Base-by-base conservation (phyloP, 352 stramenopile genomes). In the Bremia lactucae region DNA sequence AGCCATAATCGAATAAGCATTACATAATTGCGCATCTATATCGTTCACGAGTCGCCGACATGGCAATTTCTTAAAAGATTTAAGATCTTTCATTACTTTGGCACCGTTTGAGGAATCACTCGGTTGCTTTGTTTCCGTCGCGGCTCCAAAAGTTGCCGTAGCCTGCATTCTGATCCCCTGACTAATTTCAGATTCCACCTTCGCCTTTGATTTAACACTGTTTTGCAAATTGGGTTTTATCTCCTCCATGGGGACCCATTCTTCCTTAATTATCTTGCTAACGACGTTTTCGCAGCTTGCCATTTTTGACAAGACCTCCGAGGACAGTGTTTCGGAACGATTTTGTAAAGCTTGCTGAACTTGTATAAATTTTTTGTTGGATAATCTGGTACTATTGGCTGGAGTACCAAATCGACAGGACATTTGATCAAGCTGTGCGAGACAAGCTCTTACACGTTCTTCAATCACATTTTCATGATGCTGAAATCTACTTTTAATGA, bases 201-300 rank as follows among this genome's bases (percentile, higher is more conserved):
- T 47, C 0, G 49, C 37, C 11, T 62, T 52, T 5, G 49, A 39
- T 41, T 68, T 72, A 16, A 82, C 55, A 0, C 43, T 39, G 5
- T 80, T 60, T 23, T 83, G 36, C 14, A 68, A 65, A 21, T 75
- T 29, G 19, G 70, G 62, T 0, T 68, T 58, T 14, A 58, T 59
- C 31, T 65, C 68, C 46, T 87, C 70, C 50, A 69, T 57, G 9
- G 70, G 68, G 8, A 68, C 43, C 74, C 74, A 87, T 41, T 85
- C 56, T 6, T 49, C 65, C 33, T 62, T 56, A 26, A 87, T 83
- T 15, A 72, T 22, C 4, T 21, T 9, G 23, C 75, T 83, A 7
- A 71, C 68, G 3, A 25, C 15, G 19, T 61, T 62, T 42, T 87
- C 74, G 18, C 64, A 65, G 0, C 65, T 48, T 16, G 83, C 40